Evolutionary conservation across 148 eudicot species (phyloP), one percentile per base, ranked within the genome.

Genomic region (Beta vulgaris): DNA sequence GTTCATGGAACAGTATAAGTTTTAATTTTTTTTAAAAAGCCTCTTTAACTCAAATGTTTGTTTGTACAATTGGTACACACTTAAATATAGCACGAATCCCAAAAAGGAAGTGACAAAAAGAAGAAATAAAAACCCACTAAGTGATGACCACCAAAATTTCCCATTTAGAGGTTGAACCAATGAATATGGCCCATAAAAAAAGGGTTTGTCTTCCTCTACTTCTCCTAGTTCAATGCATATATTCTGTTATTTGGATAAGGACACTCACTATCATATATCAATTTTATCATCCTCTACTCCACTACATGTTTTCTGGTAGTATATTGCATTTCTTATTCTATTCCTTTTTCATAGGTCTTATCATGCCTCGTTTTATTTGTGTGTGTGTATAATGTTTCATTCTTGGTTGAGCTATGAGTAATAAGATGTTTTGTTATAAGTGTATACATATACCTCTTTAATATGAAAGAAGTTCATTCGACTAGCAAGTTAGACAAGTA

Each of bases 221-320:
- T 61, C 23, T 25, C 42, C 32, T 3, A 35, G 37, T 37, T 62
- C 59, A 51, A 65, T 75, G 78, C 71, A 69, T 69, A 75, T 69
- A 80, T 80, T 80, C 75, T 42, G 39, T 28, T 7, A 74, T 28
- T 21, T 40, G 65, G 75, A 80, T 75, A 75, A 69, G 51, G 82
- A 75, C 82, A 73, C 73, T 75, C 46, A 75, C 72, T 69, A 80
- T 75, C 82, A 69, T 75, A 71, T 75, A 62, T 69, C 65, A 39
- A 10, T n/a, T n/a, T n/a, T n/a, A 40, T 53, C 74, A 61, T 42
- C 23, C 71, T 55, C 25, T n/a, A 19, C 36, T 36, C 23, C 26
- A 46, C 3, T 39, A 55, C 79, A 57, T 39, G 31, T 58, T 59
- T 67, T 67, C 70, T 19, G 51, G 73, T 69, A 44, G 26, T 49